phyloP scores from a whole-genome alignment of 2,329 filamentous ascomycete species.

The Zarea fungicola region DNA sequence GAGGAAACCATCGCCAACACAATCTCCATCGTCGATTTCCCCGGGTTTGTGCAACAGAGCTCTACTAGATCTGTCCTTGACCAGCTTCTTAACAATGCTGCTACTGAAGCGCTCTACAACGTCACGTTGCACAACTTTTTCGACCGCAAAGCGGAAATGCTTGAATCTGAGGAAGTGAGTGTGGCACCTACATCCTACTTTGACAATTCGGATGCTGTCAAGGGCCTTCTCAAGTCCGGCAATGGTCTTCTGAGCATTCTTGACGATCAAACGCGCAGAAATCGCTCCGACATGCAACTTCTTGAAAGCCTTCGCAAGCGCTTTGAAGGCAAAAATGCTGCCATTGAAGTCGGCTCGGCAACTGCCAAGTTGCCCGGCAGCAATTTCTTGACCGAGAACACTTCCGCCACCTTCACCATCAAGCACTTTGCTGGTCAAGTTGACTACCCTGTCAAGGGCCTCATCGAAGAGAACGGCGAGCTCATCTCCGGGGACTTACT shows the following conservation, averaged over 20 bases:
- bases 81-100: slow-evolving; percentile 91
- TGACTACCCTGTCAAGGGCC: slow-evolving; percentile 80
- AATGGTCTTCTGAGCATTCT: slow-evolving; percentile 92
- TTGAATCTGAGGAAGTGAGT: slow-evolving; percentile 89
- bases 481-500: slow-evolving; percentile 93
- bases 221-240: slow-evolving; percentile 82
- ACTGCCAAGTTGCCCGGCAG: slow-evolving; percentile 76
- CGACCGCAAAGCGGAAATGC: slow-evolving; percentile 84
- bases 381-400: slow-evolving; percentile 83
- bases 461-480: slow-evolving; percentile 94
- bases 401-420: slow-evolving; percentile 76
- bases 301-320: slow-evolving; percentile 86
- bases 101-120: slow-evolving; percentile 87
- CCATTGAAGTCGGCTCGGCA: slow-evolving; percentile 72
- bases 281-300: slow-evolving; percentile 83
- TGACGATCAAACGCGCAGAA: slow-evolving; percentile 89
- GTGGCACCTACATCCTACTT: slow-evolving; percentile 94
- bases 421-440: slow-evolving; percentile 96
- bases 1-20: slow-evolving; percentile 92
- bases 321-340: slow-evolving; percentile 90
- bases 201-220: slow-evolving; percentile 92
- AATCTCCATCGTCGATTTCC: slow-evolving; percentile 92
- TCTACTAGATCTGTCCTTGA: slow-evolving; percentile 83
- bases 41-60: slow-evolving; percentile 81
- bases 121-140: slow-evolving; percentile 94